A percentile compares a stretch with the other conserved stretches of the same genome.
Evolutionary conservation across 257 asterid genomes (phyloP).

Genomic region (Penstemon eatonii): DNA sequence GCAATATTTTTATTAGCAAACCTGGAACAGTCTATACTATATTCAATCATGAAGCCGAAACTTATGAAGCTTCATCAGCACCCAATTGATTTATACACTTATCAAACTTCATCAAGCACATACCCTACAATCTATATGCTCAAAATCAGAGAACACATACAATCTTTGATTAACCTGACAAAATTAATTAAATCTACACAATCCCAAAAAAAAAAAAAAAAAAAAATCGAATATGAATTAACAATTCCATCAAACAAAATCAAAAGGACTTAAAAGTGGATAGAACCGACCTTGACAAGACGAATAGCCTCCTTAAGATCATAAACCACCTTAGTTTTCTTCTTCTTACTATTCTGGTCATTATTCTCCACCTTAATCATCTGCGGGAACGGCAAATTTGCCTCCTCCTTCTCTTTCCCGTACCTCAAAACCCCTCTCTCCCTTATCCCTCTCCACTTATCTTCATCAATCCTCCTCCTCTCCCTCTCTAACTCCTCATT

Average conservation of each 20-base stretch:
- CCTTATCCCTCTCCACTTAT: conserved; percentile 31
- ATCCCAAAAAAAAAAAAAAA: no score
- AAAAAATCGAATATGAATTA: no score
- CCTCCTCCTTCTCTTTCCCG: conserved; percentile 44
- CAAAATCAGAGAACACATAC: background rate
- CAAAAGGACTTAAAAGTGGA: background rate
- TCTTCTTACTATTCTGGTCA: conserved; percentile 36
- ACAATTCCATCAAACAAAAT: conserved; percentile 1
- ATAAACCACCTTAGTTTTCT: conserved; percentile 60
- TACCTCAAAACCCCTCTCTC: conserved; percentile 42
- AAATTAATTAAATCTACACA: no score
- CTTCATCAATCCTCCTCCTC: conserved; percentile 55
- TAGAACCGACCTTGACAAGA: conserved; percentile 71
- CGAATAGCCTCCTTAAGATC: conserved; percentile 92
- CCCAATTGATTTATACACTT: background rate
- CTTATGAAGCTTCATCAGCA: background rate
- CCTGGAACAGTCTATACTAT: background rate
- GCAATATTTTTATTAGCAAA: background rate
- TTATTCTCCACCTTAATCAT: conserved; percentile 49
- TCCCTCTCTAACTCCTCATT: conserved; percentile 61
- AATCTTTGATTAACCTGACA: background rate
- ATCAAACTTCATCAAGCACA: no score
- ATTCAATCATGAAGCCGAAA: background rate
- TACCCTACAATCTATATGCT: background rate
- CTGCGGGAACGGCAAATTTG: conserved; percentile 63